These are phyloP conservation scores for Pseudogymnoascus sp. DNA, from an alignment of 2,329 filamentous ascomycete genomes.

Conservation along the genomic window DNA sequence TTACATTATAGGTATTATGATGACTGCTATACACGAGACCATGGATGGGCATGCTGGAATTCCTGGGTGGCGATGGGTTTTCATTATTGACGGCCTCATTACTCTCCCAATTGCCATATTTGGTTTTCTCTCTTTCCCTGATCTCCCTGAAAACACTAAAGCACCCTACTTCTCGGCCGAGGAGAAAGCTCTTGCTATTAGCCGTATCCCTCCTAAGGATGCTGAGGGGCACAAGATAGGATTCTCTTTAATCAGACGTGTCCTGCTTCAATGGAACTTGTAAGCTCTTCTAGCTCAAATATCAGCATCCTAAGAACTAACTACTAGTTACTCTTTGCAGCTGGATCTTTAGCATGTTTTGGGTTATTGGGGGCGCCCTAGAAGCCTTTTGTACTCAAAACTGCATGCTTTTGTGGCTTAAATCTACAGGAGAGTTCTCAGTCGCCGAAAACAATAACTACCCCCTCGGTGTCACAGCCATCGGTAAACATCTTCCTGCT, in stretches of 20 bases:
- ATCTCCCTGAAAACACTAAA: constrained; percentile 35
- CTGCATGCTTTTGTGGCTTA: constrained; percentile 44
- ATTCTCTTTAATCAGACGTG: constrained; percentile 43
- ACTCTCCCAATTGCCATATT: constrained; percentile 49
- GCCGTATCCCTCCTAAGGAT: constrained; percentile 35
- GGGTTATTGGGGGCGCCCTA: constrained; percentile 63
- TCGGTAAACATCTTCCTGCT: constrained; percentile 17
- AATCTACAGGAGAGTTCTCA: constrained; percentile 37
- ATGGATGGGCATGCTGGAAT: constrained; percentile 37
- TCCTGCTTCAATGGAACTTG: constrained; percentile 54
- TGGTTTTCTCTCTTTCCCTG: constrained; percentile 40
- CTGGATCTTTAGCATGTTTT: constrained; percentile 48
- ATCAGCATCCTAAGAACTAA: too few species aligned
- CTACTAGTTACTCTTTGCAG: too few species aligned
- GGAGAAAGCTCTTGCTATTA: constrained; percentile 36
- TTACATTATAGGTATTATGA: constrained; percentile 20
- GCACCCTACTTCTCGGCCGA: constrained; percentile 34
- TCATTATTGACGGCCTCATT: constrained; percentile 46
- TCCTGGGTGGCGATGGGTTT: constrained; percentile 45
- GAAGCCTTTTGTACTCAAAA: constrained; percentile 63
- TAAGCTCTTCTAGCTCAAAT: constrained; percentile 36
- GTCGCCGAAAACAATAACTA: constrained; percentile 45
- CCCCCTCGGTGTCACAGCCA: constrained; percentile 43
- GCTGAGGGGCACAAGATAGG: constrained; percentile 38
- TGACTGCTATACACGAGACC: constrained; percentile 20